Percentiles rank a stretch among this genome's conserved stretches.
Evolutionary conservation across 2,329 filamentous ascomycete species (phyloP).

Genomic region (Scedosporium dehoogii): DNA sequence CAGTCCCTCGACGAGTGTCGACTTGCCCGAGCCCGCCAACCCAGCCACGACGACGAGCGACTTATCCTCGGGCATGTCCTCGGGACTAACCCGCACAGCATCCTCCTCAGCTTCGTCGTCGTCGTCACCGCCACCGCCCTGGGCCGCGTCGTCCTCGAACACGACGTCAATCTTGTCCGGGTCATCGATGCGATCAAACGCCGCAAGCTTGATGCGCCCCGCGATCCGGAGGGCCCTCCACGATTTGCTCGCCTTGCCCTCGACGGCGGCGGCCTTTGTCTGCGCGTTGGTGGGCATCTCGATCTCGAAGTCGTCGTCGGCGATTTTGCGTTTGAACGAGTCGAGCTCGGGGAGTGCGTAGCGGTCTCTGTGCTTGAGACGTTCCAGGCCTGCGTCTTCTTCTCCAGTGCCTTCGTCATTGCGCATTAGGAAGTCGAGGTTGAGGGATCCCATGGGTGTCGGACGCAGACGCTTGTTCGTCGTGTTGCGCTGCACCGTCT

Average conservation of each 20-base stretch:
- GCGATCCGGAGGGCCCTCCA: constrained; percentile 85
- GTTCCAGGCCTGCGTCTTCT: constrained; percentile 49
- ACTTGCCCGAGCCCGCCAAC: constrained; percentile 51
- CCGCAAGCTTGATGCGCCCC: constrained; percentile 59
- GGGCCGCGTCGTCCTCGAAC: constrained; percentile 33
- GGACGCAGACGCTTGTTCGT: constrained; percentile 61
- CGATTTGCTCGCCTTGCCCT: constrained; percentile 75
- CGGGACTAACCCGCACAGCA: constrained; percentile 15
- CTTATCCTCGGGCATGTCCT: constrained; percentile 33
- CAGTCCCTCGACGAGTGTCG: constrained; percentile 52
- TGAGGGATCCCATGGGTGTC: constrained; percentile 60
- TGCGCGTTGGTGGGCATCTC: constrained; percentile 63
- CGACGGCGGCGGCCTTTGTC: constrained; percentile 45
- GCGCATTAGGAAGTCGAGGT: constrained; percentile 61
- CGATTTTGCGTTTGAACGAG: constrained; percentile 62
- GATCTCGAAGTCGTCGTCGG: constrained; percentile 74
- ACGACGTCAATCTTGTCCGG: constrained; percentile 58
- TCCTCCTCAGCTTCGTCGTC: constrained; percentile 25
- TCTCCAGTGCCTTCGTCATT: constrained; percentile 40
- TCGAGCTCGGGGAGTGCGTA: constrained; percentile 61
- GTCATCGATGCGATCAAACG: constrained; percentile 83
- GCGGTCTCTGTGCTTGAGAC: constrained; percentile 55
- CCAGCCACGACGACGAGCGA: constrained; percentile 59
- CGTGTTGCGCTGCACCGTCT: constrained; percentile 54
- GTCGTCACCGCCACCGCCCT: constrained; percentile 23